Evolutionary conservation across 345 rosid genomes (phyloP).

Genomic region (Melastoma malabathricum): DNA sequence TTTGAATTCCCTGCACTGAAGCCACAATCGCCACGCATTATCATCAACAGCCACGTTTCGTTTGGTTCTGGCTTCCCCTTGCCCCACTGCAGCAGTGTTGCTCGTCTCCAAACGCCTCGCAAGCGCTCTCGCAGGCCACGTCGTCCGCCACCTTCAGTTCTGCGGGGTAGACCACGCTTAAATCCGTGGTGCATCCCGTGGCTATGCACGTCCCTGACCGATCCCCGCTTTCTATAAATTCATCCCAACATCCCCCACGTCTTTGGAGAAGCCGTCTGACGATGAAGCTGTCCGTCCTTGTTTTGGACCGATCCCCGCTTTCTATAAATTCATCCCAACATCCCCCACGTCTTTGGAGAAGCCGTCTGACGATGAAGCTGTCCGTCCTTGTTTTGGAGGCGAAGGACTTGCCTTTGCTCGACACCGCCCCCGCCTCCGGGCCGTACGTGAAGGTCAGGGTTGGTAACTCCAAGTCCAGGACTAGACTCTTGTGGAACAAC

Average conservation of each 20-base stretch:
- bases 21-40: too few species aligned
- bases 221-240: too few species aligned
- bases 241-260: too few species aligned
- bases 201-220: slow-evolving; percentile 35
- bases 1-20: too few species aligned
- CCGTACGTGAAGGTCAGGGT: slow-evolving; percentile 31
- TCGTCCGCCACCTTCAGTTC: slow-evolving; percentile 42
- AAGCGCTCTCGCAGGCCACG: slow-evolving; percentile 86
- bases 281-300: slow-evolving; percentile 68
- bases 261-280: background rate
- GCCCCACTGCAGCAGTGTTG: slow-evolving; percentile 85
- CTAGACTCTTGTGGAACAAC: slow-evolving; percentile 27
- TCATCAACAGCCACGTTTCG: too few species aligned
- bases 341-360: too few species aligned
- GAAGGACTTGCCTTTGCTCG: slow-evolving; percentile 37
- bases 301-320: slow-evolving; percentile 16
- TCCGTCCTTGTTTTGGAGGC: slow-evolving; percentile 57
- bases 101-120: slow-evolving; percentile 66
- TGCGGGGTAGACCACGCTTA: slow-evolving; percentile 66
- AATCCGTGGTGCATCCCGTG: slow-evolving; percentile 67
- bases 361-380: slow-evolving; percentile 36
- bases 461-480: slow-evolving; percentile 57
- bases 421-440: slow-evolving; percentile 1
- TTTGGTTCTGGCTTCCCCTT: slow-evolving; percentile 35
- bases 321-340: too few species aligned